Conservation (phyloP, 2,329 filamentous ascomycete genomes). For the Aspergillus sp. region DNA sequence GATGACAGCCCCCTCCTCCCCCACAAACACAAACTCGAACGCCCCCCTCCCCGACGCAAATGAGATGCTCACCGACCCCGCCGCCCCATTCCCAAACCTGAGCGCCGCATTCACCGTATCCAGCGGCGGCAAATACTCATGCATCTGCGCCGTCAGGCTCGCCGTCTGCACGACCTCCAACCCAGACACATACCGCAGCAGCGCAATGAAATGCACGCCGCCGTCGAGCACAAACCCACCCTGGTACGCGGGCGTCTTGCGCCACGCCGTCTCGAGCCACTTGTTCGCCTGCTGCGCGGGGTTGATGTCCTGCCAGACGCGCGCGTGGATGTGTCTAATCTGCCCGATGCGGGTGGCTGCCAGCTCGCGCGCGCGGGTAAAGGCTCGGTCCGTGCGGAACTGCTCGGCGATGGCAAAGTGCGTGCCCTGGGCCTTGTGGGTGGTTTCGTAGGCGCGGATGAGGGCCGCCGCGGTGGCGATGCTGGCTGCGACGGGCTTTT, state of each 20-base stretch:
- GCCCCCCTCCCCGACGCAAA: neutral
- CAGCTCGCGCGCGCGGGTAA: neutral
- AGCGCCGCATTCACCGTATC: constrained; percentile 2
- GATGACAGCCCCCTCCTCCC: neutral
- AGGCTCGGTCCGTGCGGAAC: constrained; percentile 2
- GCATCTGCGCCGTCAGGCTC: neutral
- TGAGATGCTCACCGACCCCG: neutral
- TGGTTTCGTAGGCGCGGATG: neutral
- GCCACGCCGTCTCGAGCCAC: constrained; percentile 53
- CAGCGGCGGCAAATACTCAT: neutral
- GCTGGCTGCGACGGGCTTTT: constrained; percentile 7
- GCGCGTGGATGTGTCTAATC: neutral
- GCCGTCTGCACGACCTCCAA: neutral
- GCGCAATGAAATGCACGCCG: constrained; percentile 71
- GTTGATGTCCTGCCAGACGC: neutral
- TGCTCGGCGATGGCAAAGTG: constrained; percentile 8
- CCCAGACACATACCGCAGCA: constrained; percentile 12
- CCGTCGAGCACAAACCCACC: constrained; percentile 77
- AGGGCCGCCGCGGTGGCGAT: neutral
- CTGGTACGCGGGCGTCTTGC: constrained; percentile 68
- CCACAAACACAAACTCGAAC: constrained; percentile 2
- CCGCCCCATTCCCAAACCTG: neutral
- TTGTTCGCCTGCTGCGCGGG: neutral
- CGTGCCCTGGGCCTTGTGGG: neutral
- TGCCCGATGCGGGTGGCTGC: neutral